Evolutionary conservation across 768 basidiomycete species (phyloP).

Genomic region (Psilocybe cyanescens): DNA sequence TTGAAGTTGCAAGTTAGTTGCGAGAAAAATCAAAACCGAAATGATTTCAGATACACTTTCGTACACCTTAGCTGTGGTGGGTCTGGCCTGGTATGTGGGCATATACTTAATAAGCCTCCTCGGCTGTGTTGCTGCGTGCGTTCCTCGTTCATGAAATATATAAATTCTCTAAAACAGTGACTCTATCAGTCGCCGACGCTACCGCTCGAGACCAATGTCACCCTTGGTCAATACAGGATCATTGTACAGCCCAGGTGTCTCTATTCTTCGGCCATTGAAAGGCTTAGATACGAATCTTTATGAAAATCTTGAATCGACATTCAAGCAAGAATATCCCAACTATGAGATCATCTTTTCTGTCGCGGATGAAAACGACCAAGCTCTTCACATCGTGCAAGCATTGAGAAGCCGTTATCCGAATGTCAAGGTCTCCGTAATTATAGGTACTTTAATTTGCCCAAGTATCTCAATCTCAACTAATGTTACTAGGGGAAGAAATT

Average conservation of each 20-base stretch:
- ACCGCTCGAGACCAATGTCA: constrained; percentile 67
- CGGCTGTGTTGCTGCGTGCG: constrained; percentile 70
- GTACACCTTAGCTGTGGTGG: constrained; percentile 38
- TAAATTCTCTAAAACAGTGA: neutral
- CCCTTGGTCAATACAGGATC: constrained; percentile 54
- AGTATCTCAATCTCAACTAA: neutral
- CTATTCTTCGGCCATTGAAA: constrained; percentile 92
- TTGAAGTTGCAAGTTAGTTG: neutral
- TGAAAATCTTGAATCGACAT: constrained; percentile 94
- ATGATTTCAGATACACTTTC: constrained; percentile 19
- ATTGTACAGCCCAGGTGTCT: constrained; percentile 77
- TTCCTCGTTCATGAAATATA: neutral
- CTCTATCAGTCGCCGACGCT: constrained; percentile 68
- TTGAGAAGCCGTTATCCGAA: constrained; percentile 79
- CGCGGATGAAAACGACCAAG: constrained; percentile 88
- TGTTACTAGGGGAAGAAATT: constrained; percentile 66
- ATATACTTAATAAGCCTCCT: constrained; percentile 70
- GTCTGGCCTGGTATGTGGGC: constrained; percentile 61
- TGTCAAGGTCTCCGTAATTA: constrained; percentile 72
- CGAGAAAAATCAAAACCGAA: neutral
- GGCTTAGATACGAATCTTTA: constrained; percentile 95
- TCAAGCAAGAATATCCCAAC: constrained; percentile 88
- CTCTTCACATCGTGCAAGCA: constrained; percentile 79
- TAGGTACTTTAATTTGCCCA: constrained; percentile 51
- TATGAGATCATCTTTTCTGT: constrained; percentile 93